phyloP scores from a whole-genome alignment of 176 grass and related monocot species.

The Oryza coarctata region DNA sequence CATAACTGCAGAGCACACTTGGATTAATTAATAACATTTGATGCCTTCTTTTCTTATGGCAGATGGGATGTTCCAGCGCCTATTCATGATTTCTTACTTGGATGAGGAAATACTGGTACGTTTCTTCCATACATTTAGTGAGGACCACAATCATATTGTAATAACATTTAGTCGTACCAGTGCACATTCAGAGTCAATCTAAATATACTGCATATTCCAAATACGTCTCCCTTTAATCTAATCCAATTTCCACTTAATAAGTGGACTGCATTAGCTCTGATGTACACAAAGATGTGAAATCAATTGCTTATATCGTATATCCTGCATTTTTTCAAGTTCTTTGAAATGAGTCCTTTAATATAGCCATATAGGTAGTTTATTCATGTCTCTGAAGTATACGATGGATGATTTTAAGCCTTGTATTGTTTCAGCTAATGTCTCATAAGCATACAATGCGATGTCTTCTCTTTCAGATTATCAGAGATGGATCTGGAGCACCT shows the following conservation, averaged over 20 bases:
- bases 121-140: slow-evolving; percentile 26
- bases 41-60: slow-evolving; percentile 25
- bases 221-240: neutral
- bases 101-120: slow-evolving; percentile 98
- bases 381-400: neutral
- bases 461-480: slow-evolving; percentile 65
- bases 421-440: neutral
- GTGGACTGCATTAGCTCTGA: neutral
- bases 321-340: neutral
- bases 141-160: neutral
- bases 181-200: neutral
- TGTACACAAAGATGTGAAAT: neutral
- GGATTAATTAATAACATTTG: neutral
- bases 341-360: neutral
- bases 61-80: slow-evolving; percentile 70
- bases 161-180: neutral
- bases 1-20: neutral
- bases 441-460: neutral
- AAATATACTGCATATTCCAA: neutral
- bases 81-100: slow-evolving; percentile 99
- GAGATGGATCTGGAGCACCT: slow-evolving; percentile 83
- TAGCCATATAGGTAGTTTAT: slow-evolving; percentile 2
- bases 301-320: neutral
- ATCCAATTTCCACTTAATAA: neutral
- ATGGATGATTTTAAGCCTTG: neutral